Conservation (phyloP, 768 basidiomycete genomes). For the Obba rivulosa region DNA sequence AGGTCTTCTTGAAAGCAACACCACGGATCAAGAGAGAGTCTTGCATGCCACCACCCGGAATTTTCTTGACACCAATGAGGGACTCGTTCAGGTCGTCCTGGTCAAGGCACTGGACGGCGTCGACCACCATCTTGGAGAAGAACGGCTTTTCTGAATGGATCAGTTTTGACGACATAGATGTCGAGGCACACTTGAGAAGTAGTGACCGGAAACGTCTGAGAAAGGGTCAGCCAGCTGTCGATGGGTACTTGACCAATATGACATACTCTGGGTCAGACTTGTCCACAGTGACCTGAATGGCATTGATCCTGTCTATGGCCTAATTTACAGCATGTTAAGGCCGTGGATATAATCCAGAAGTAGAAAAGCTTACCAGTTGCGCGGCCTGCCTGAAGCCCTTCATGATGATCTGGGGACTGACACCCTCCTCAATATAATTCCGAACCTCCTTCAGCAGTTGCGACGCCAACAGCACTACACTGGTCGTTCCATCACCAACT, state of each 20-base stretch:
- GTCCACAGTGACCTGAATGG: constrained; percentile 86
- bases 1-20: constrained; percentile 99
- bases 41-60: constrained; percentile 96
- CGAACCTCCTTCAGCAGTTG: constrained; percentile 92
- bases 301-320: constrained; percentile 84
- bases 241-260: background rate
- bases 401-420: constrained; percentile 96
- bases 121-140: constrained; percentile 98
- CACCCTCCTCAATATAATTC: constrained; percentile 91
- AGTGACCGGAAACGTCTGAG: constrained; percentile 87
- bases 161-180: constrained; percentile 99
- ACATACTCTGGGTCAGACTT: constrained; percentile 85
- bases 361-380: constrained; percentile 59
- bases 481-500: constrained; percentile 97
- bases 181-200: constrained; percentile 93
- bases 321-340: constrained; percentile 23
- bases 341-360: background rate
- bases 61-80: constrained; percentile 96
- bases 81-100: constrained; percentile 93
- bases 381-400: constrained; percentile 90
- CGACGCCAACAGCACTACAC: constrained; percentile 89
- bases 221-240: background rate
- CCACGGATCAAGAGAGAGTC: constrained; percentile 87
- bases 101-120: constrained; percentile 90
- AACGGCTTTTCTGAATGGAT: constrained; percentile 99